These are phyloP conservation scores for Jacaranda copaia DNA, from an alignment of 257 asterid species.

Conservation along the genomic window DNA sequence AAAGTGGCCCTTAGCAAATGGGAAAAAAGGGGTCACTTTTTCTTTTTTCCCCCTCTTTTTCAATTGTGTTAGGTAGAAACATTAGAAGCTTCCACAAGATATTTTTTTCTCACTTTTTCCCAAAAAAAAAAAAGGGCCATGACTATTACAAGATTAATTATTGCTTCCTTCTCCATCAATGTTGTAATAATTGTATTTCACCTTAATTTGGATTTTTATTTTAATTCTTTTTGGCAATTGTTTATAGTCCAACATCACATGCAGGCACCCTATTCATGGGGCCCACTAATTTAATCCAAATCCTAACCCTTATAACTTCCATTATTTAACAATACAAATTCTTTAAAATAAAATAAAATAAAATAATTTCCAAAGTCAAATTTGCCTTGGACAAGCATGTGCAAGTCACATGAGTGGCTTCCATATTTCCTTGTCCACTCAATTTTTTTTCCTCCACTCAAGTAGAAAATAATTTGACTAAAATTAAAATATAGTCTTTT, in stretches of 20 bases:
- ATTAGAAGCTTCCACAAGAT: conserved; percentile 69
- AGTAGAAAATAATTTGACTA: conserved; percentile 29
- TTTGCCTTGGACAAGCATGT: conserved; percentile 30
- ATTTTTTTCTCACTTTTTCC: conserved; percentile 32
- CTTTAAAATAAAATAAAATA: background rate
- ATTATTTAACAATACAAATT: background rate
- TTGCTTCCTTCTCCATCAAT: conserved; percentile 39
- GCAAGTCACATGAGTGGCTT: background rate
- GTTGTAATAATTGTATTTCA: conserved; percentile 35
- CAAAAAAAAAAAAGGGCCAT: background rate
- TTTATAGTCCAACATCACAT: conserved; percentile 43
- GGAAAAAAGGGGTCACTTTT: conserved; percentile 45
- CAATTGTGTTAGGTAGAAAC: conserved; percentile 76
- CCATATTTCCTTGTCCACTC: background rate
- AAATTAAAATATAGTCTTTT: background rate
- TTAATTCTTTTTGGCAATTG: background rate
- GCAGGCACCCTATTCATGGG: conserved; percentile 23
- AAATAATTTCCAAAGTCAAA: conserved; percentile 19
- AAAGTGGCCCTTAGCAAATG: conserved; percentile 49
- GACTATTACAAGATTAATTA: conserved; percentile 16
- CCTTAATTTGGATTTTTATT: conserved; percentile 27
- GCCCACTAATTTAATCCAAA: background rate
- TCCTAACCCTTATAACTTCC: background rate
- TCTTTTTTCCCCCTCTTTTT: conserved; percentile 21
- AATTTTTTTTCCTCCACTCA: background rate